These are phyloP conservation scores for Extremus antarcticus DNA, from an alignment of 495 filamentous ascomycete species.

Conservation along the genomic window DNA sequence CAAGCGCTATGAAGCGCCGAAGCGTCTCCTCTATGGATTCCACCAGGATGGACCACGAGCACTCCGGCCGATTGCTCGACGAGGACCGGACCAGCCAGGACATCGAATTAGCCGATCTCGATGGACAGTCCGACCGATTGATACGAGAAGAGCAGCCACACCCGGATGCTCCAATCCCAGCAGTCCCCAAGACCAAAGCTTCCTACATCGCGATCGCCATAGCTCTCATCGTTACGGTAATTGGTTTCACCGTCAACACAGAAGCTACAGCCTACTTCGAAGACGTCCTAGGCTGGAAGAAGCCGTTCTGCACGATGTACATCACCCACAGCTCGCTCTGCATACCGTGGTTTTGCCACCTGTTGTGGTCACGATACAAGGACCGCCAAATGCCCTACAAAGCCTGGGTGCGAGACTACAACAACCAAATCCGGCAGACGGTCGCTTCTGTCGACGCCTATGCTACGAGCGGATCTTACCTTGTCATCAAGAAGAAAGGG, in stretches of 20 bases:
- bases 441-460: slow-evolving; percentile 17
- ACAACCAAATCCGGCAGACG: slow-evolving; percentile 11
- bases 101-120: slow-evolving; percentile 2
- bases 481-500: slow-evolving; percentile 2
- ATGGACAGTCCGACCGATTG: background rate
- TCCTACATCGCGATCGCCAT: slow-evolving; percentile 5
- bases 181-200: background rate
- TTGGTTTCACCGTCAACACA: slow-evolving; percentile 17
- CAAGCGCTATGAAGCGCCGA: background rate
- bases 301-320: slow-evolving; percentile 18
- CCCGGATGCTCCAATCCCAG: background rate
- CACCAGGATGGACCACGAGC: slow-evolving; percentile 1
- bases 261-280: slow-evolving; percentile 19
- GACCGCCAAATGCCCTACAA: slow-evolving; percentile 3
- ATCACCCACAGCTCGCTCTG: slow-evolving; percentile 17
- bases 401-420: slow-evolving; percentile 13
- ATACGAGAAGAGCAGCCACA: background rate
- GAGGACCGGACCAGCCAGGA: slow-evolving; percentile 1
- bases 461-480: background rate
- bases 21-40: background rate
- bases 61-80: background rate
- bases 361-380: slow-evolving; percentile 2
- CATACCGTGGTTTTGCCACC: slow-evolving; percentile 17
- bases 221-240: slow-evolving; percentile 8
- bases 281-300: slow-evolving; percentile 15